phyloP scores from a whole-genome alignment of 1,284 basidiomycete genomes.

The Tylopilus sp. region DNA sequence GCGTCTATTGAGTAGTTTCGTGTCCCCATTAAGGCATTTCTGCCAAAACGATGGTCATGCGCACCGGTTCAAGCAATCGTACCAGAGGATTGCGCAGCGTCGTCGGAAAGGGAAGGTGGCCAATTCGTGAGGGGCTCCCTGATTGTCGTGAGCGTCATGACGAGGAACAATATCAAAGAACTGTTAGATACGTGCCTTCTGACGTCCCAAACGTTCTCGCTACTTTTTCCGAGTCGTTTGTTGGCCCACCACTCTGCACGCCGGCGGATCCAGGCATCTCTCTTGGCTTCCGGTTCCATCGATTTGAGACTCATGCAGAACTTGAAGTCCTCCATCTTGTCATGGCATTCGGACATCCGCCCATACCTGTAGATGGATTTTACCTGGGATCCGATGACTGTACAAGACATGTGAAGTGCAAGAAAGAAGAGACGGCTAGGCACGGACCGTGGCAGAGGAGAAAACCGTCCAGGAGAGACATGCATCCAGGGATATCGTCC shows the following conservation, averaged over 20 bases:
- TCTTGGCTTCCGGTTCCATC: slow-evolving; percentile 70
- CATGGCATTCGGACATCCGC: slow-evolving; percentile 68
- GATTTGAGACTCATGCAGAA: slow-evolving; percentile 88
- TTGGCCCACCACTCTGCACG: slow-evolving; percentile 91
- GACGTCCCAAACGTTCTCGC: slow-evolving; percentile 93
- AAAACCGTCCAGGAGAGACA: slow-evolving; percentile 76
- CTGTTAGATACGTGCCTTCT: slow-evolving; percentile 51
- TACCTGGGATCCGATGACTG: slow-evolving; percentile 80
- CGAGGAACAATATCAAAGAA: neutral
- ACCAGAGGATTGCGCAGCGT: slow-evolving; percentile 18
- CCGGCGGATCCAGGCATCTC: slow-evolving; percentile 79
- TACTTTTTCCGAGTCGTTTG: slow-evolving; percentile 69
- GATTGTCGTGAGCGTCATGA: neutral
- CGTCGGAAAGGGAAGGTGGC: slow-evolving; percentile 27
- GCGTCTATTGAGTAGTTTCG: too few relatives aligned
- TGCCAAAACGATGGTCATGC: neutral
- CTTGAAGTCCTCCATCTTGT: slow-evolving; percentile 91
- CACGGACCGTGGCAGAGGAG: slow-evolving; percentile 70
- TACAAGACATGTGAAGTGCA: slow-evolving; percentile 10
- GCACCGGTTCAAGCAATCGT: slow-evolving; percentile 23
- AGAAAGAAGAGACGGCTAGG: slow-evolving; percentile 3
- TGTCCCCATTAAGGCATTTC: neutral
- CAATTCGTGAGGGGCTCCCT: slow-evolving; percentile 28
- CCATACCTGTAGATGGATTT: slow-evolving; percentile 88
- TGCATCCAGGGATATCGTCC: slow-evolving; percentile 80